A percentile compares a stretch with the other conserved stretches of the same genome.
These are phyloP conservation scores for Porodaedalea pini DNA, from an alignment of 1,284 basidiomycete genomes.

Conservation along the genomic window DNA sequence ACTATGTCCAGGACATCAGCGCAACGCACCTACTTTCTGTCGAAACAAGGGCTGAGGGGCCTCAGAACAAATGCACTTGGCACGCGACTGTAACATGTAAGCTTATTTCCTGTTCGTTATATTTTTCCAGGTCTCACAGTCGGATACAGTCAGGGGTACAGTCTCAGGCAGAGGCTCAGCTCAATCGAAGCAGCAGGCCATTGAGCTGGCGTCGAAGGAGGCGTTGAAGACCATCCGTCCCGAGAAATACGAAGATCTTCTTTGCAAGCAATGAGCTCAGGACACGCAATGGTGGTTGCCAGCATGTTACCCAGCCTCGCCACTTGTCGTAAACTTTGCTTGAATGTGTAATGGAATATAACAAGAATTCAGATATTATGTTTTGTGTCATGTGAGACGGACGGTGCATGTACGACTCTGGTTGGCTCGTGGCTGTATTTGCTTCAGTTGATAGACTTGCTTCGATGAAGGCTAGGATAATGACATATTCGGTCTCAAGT, in stretches of 20 bases:
- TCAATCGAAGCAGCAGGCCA: not conserved
- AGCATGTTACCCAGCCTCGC: too few species aligned
- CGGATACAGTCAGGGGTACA: not conserved
- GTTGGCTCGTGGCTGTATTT: too few species aligned
- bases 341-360: not conserved
- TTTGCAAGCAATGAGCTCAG: not conserved
- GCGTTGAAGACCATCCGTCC: not conserved
- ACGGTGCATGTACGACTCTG: too few species aligned
- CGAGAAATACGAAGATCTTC: not conserved
- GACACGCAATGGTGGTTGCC: not conserved
- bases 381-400: too few species aligned
- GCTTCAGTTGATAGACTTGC: too few species aligned
- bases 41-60: not conserved
- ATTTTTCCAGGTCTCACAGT: not conserved
- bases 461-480: too few species aligned
- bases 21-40: not conserved
- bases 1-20: not conserved
- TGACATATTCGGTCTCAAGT: too few species aligned
- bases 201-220: slow-evolving; percentile 1
- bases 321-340: not conserved
- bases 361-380: too few species aligned
- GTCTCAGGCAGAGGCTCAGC: not conserved
- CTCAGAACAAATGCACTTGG: slow-evolving; percentile 7
- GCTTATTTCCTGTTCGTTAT: not conserved
- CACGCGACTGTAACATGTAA: not conserved